Conservation (phyloP, 441 rosid genomes). For the Euphorbia schlechtendalii region DNA sequence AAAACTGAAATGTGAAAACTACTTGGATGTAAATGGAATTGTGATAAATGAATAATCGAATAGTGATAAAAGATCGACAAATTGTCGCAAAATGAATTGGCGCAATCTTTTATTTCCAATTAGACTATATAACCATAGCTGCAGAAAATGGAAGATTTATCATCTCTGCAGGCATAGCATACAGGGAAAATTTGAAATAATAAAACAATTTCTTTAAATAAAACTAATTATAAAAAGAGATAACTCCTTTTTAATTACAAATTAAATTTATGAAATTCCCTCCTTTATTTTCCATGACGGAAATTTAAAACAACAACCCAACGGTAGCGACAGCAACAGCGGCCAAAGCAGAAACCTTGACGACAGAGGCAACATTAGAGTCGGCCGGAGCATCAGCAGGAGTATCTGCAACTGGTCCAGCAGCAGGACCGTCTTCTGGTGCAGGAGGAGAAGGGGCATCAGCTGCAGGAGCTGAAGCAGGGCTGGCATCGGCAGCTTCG, state of each 20-base stretch:
- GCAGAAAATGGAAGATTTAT: too few species aligned
- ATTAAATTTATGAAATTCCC: background rate
- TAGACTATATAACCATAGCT: background rate
- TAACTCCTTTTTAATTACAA: background rate
- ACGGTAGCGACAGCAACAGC: constrained; percentile 25
- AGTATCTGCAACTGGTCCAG: constrained; percentile 12
- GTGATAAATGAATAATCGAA: too few species aligned
- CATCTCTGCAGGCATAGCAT: background rate
- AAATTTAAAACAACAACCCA: constrained; percentile 30
- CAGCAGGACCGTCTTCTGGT: constrained; percentile 2
- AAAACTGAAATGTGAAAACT: too few species aligned
- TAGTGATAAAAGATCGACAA: too few species aligned
- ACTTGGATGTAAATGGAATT: too few species aligned
- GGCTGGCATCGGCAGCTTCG: background rate
- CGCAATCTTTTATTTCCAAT: background rate
- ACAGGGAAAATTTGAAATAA: background rate
- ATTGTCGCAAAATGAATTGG: too few species aligned
- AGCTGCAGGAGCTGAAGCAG: background rate
- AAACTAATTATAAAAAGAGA: background rate
- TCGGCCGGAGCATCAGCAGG: constrained; percentile 26
- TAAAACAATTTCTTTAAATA: background rate
- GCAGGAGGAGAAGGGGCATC: constrained; percentile 12
- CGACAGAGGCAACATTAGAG: constrained; percentile 19
- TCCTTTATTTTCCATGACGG: background rate
- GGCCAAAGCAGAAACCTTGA: constrained; percentile 26